A percentile compares a stretch with the other conserved stretches of the same genome.
Evolutionary conservation across 2,329 filamentous ascomycete genomes (phyloP).

Genomic region (Lecanoromycetidae sp.): DNA sequence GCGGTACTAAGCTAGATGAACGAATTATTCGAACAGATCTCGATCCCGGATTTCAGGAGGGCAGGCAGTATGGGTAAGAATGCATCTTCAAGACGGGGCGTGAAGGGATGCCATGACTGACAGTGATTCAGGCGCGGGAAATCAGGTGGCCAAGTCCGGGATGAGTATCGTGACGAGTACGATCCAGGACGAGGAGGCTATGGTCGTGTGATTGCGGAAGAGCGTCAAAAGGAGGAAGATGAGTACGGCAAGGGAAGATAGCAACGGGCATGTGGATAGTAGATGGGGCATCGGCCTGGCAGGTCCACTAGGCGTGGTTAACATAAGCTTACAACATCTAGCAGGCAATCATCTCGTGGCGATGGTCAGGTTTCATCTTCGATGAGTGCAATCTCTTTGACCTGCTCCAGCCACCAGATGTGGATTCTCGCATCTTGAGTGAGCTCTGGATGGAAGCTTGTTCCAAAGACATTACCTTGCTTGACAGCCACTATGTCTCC

Average conservation of each 20-base stretch:
- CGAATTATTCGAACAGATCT: constrained; percentile 90
- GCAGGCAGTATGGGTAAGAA: constrained; percentile 78
- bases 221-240: constrained; percentile 46
- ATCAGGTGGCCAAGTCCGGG: constrained; percentile 89
- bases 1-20: constrained; percentile 95
- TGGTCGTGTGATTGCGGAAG: constrained; percentile 62
- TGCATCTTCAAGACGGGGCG: constrained; percentile 6
- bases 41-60: constrained; percentile 91
- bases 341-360: not conserved
- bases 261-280: constrained; percentile 4
- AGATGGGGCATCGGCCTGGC: not conserved
- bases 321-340: not conserved
- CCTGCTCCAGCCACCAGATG: constrained; percentile 78
- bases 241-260: constrained; percentile 48
- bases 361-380: not conserved
- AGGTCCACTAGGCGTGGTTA: not conserved
- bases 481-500: constrained; percentile 77
- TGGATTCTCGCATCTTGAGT: constrained; percentile 83
- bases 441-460: constrained; percentile 90
- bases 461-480: constrained; percentile 86
- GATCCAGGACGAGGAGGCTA: constrained; percentile 88
- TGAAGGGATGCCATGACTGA: not conserved
- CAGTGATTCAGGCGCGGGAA: constrained; percentile 54
- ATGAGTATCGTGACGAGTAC: constrained; percentile 95
- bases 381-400: constrained; percentile 25